These are phyloP conservation scores for Yamadazyma endophytica DNA, from an alignment of 805 yeast species.

Conservation along the genomic window DNA sequence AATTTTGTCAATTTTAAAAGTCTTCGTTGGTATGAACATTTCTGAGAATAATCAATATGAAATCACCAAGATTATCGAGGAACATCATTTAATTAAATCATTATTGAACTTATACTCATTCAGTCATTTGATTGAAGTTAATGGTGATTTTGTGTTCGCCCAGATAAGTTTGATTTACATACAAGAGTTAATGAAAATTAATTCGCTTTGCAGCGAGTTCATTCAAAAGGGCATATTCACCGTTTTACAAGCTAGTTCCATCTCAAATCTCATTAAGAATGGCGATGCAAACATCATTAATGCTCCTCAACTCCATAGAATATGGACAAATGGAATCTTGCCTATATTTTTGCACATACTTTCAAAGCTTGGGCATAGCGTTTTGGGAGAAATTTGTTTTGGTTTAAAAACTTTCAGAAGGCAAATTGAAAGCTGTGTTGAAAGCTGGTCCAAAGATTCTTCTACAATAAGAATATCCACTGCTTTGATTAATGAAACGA, in stretches of 20 bases:
- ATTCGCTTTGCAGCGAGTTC: slow-evolving; percentile 62
- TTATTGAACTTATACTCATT: slow-evolving; percentile 64
- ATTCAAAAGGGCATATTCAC: slow-evolving; percentile 60
- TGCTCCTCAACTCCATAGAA: slow-evolving; percentile 56
- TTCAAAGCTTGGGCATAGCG: slow-evolving; percentile 57
- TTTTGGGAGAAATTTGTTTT: slow-evolving; percentile 60
- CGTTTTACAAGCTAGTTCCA: slow-evolving; percentile 68
- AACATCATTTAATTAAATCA: slow-evolving; percentile 57
- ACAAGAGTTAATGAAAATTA: slow-evolving; percentile 61
- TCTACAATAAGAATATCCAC: slow-evolving; percentile 34
- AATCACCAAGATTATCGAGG: slow-evolving; percentile 50
- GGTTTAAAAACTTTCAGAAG: slow-evolving; percentile 59
- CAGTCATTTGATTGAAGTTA: slow-evolving; percentile 56
- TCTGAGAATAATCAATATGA: slow-evolving; percentile 45
- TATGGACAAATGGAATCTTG: slow-evolving; percentile 86
- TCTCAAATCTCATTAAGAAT: slow-evolving; percentile 60
- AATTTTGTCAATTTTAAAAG: slow-evolving; percentile 60
- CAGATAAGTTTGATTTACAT: slow-evolving; percentile 66
- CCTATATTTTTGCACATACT: slow-evolving; percentile 61
- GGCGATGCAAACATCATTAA: slow-evolving; percentile 56
- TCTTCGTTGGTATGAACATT: slow-evolving; percentile 47
- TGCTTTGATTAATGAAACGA: slow-evolving; percentile 36
- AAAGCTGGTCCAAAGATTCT: slow-evolving; percentile 64
- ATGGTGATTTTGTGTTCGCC: slow-evolving; percentile 66
- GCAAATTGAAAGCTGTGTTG: slow-evolving; percentile 62